Evolutionary conservation across 306 rosid genomes (phyloP), one percentile per base, ranked within the genome.

Genomic region (Rosa multiflora): DNA sequence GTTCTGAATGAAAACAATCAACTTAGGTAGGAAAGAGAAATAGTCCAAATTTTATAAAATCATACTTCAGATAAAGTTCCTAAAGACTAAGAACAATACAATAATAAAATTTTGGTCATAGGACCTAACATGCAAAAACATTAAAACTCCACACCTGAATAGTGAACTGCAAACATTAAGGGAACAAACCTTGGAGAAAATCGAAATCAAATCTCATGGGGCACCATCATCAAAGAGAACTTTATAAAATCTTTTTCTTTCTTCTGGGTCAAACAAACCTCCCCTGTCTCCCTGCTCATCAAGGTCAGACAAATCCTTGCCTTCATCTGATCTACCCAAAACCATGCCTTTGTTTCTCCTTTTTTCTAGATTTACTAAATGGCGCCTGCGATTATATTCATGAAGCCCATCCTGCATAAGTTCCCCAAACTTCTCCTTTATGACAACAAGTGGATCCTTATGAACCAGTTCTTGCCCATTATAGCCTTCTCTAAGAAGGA

Each of bases 401-500:
- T 94, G 96, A 81, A 92, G 97, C 32, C 98, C 98, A 74, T 90
- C 98, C 79, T 88, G 97, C 98, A 94, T 94, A 76, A 94, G 48
- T 71, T 94, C 97, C 72, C 98, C 97, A 82, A 94, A 90, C 39
- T 82, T 92, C 58, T 90, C 98, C 82, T 94, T 94, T 39, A 86
- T 88, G 75, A 83, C 83, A 32, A 92, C 94, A 32, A 94, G 39
- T 32, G 97, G 94, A 88, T 92, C 97, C 84, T 90, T 94, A 42
- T 90, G 80, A 44, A 92, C 75, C 72, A 94, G 82, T 70, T 87
- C 91, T 58, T 89, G 88, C 51, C 92, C 94, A 48, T 70, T 78
- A 79, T 92, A 94, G 1, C 85, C 92, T 76, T 94, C 98, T 82
- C 97, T 88, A 47, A 94, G 97, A 64, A 92, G 74, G 71, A 94